Evolutionary conservation across 495 filamentous ascomycete genomes (phyloP), one percentile per base, ranked within the genome.

Genomic region (Hypoxylon lienhwacheense): DNA sequence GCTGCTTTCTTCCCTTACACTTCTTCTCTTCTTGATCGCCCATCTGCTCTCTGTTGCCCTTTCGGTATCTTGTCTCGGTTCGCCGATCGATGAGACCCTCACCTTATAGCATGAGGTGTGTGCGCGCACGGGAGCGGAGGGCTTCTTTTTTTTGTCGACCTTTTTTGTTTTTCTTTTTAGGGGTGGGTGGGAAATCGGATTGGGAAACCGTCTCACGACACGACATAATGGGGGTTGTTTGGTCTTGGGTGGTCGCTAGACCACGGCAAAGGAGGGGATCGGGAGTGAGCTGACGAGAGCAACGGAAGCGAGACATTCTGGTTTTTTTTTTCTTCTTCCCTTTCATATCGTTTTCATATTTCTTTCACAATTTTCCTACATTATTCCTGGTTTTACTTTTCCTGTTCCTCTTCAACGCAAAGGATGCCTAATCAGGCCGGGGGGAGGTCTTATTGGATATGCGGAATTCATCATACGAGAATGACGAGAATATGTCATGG

Each of bases 121-220:
- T 48, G 44, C 41, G 42, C 56, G 28, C 51, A 16, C 20, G 19
- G 44, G 42, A 52, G 52, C 42, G 58, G 52, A 40, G 40, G 54
- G 54, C 34, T 53, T 42, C 40, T 31, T 45, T 55, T 48, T 36
- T 36, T 49, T 29, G 33, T 44, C 26, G 58, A 46, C 34, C 39
- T 34, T 37, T 52, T 28, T 25, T 43, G 33, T 28, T 46, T 53
- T 35, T 41, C 11, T 17, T 40, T 58, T 36, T 42, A 43, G 33
- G 41, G 51, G n/a, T n/a, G n/a, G n/a, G n/a, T n/a, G 63, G 49
- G 54, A 60, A 58, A 64, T 53, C 51, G 16, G 51, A 53, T 35
- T 31, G 64, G 61, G 47, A 47, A 53, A 63, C 47, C 19, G 64
- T 66, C 56, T 64, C 60, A 61, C 53, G 64, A 55, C 55, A 47